phyloP scores from a whole-genome alignment of 2,329 filamentous ascomycete species.

The Cytospora mali region DNA sequence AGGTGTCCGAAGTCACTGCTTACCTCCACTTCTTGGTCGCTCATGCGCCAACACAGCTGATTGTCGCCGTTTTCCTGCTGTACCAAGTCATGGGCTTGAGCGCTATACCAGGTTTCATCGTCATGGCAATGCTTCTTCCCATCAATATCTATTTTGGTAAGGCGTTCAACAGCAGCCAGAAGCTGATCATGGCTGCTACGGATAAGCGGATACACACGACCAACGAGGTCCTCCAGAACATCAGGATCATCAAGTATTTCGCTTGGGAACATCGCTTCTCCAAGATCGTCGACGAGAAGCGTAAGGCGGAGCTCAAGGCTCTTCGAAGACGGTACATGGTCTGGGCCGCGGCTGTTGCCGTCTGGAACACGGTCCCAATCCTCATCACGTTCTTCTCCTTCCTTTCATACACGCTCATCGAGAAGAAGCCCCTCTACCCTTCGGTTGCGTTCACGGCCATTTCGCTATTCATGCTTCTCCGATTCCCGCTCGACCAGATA shows the following conservation, averaged over 20 bases:
- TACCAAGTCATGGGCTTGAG: conserved; percentile 91
- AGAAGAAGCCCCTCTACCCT: conserved; percentile 85
- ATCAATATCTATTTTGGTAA: conserved; percentile 88
- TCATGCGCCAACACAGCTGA: conserved; percentile 83
- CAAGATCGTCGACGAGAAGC: conserved; percentile 85
- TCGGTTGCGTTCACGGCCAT: conserved; percentile 95
- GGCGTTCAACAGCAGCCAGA: conserved; percentile 84
- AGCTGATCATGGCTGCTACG: conserved; percentile 87
- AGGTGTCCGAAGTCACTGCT: conserved; percentile 90
- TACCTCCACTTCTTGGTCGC: conserved; percentile 97
- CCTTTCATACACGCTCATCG: conserved; percentile 86
- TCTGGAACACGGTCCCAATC: conserved; percentile 95
- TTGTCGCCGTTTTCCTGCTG: conserved; percentile 77
- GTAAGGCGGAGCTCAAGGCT: conserved; percentile 74
- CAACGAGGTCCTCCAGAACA: conserved; percentile 96
- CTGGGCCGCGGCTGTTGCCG: conserved; percentile 88
- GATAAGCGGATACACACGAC: conserved; percentile 96
- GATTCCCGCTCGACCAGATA: conserved; percentile 90
- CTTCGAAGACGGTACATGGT: conserved; percentile 83
- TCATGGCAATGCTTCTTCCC: conserved; percentile 87
- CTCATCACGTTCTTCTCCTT: conserved; percentile 97
- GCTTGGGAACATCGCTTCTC: conserved; percentile 95
- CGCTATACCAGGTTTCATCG: conserved; percentile 86
- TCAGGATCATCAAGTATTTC: conserved; percentile 99
- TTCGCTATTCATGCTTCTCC: conserved; percentile 90